These are phyloP conservation scores for Colletotrichum sublineola DNA, from an alignment of 2,329 filamentous ascomycete genomes.

Conservation along the genomic window DNA sequence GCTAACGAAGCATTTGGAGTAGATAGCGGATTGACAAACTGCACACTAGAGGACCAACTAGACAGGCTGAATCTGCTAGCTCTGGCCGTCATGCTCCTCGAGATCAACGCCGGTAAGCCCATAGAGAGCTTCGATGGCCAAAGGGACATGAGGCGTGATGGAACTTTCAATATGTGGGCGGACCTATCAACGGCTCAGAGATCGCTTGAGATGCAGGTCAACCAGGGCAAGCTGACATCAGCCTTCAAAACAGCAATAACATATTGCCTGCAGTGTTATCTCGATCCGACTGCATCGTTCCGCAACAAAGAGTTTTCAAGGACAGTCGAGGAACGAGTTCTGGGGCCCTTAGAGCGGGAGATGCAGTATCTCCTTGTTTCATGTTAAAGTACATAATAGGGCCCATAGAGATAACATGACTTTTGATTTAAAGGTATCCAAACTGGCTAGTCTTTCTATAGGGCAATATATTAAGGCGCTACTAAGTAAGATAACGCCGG, in stretches of 20 bases:
- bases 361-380: slow-evolving; percentile 5
- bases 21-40: too few relatives aligned
- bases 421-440: too few relatives aligned
- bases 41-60: background rate
- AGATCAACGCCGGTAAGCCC: slow-evolving; percentile 15
- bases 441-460: too few relatives aligned
- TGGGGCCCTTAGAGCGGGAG: slow-evolving; percentile 23
- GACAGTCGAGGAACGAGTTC: slow-evolving; percentile 15
- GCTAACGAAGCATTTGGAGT: too few relatives aligned
- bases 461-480: too few relatives aligned
- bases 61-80: slow-evolving; percentile 16
- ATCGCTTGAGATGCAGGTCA: slow-evolving; percentile 2
- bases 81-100: slow-evolving; percentile 27
- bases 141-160: background rate
- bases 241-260: slow-evolving; percentile 22
- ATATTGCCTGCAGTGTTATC: slow-evolving; percentile 18
- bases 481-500: too few relatives aligned
- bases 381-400: too few relatives aligned
- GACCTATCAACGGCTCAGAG: slow-evolving; percentile 12
- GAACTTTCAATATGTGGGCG: background rate
- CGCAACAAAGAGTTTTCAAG: slow-evolving; percentile 7
- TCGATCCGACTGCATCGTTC: slow-evolving; percentile 11
- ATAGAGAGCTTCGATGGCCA: background rate
- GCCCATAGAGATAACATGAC: too few relatives aligned
- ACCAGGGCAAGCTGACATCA: background rate